A percentile compares a stretch with the other conserved stretches of the same genome.
phyloP scores from a whole-genome alignment of 2,329 filamentous ascomycete genomes.

The Fusarium anguioides region DNA sequence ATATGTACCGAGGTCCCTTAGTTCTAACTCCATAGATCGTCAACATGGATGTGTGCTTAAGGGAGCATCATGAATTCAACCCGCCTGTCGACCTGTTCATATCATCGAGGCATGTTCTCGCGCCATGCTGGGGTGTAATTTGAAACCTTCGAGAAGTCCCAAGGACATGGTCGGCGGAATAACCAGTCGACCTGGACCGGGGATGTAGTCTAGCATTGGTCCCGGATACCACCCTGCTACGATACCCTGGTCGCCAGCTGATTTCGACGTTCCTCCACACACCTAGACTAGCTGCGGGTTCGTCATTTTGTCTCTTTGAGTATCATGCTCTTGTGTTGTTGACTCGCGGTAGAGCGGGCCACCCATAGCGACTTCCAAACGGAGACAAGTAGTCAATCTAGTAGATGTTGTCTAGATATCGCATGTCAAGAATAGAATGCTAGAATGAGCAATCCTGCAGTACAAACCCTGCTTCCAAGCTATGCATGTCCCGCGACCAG shows the following conservation, averaged over 20 bases:
- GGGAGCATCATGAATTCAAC: constrained; percentile 28
- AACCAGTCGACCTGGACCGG: constrained; percentile 36
- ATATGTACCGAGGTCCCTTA: constrained; percentile 22
- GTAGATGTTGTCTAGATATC: not conserved
- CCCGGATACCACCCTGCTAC: constrained; percentile 15
- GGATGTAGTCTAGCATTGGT: constrained; percentile 35
- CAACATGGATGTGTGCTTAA: constrained; percentile 41
- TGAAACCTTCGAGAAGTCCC: constrained; percentile 49
- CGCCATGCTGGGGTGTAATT: constrained; percentile 41
- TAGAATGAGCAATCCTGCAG: constrained; percentile 27
- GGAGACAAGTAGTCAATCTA: not conserved
- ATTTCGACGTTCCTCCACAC: constrained; percentile 39
- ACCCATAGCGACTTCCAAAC: constrained; percentile 11
- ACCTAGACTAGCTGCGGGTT: constrained; percentile 23
- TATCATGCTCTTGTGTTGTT: constrained; percentile 39
- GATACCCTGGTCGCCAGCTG: constrained; percentile 39
- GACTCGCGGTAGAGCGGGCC: constrained; percentile 42
- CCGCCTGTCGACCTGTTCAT: constrained; percentile 39
- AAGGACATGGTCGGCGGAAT: constrained; percentile 49
- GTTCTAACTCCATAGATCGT: constrained; percentile 37
- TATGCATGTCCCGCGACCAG: no score
- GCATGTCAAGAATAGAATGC: no score
- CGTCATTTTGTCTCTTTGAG: constrained; percentile 33
- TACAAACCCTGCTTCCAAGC: constrained; percentile 21
- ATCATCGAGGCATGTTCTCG: constrained; percentile 44